phyloP scores from a whole-genome alignment of 108 stramenopile genomes.

The Fragilaria crotonensis region DNA sequence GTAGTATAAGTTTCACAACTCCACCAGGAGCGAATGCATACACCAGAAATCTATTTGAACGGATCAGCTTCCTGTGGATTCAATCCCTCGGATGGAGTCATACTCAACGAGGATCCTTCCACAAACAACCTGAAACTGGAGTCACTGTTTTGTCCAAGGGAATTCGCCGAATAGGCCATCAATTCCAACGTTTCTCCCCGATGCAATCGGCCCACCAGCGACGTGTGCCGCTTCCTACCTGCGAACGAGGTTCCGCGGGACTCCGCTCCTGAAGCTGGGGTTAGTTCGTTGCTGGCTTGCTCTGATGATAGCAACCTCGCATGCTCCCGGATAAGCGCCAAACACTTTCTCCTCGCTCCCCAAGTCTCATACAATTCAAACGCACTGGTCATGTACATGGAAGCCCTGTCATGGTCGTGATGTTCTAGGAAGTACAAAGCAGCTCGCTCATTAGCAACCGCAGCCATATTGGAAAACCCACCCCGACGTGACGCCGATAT shows the following conservation, averaged over 20 bases:
- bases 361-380: slow-evolving; percentile 29
- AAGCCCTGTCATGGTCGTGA: slow-evolving; percentile 17
- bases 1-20: too few relatives aligned
- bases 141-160: too few relatives aligned
- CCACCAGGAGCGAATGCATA: too few relatives aligned
- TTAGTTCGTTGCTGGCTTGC: too few relatives aligned
- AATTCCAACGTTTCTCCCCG: too few relatives aligned
- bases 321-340: neutral
- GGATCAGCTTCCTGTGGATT: too few relatives aligned
- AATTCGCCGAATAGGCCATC: too few relatives aligned
- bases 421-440: slow-evolving; percentile 20
- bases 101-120: too few relatives aligned
- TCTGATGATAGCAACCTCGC: neutral
- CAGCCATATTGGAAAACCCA: slow-evolving; percentile 24
- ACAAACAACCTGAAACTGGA: too few relatives aligned
- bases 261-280: too few relatives aligned
- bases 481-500: slow-evolving; percentile 17
- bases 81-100: too few relatives aligned
- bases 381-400: slow-evolving; percentile 23
- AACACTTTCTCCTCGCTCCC: slow-evolving; percentile 32
- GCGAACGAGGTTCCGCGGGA: neutral
- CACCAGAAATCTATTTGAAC: too few relatives aligned
- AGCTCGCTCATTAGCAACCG: slow-evolving; percentile 24
- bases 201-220: neutral
- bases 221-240: neutral